Percentiles rank a stretch among this genome's conserved stretches.
phyloP scores from a whole-genome alignment of 257 asterid genomes.

The Coffea eugenioides region DNA sequence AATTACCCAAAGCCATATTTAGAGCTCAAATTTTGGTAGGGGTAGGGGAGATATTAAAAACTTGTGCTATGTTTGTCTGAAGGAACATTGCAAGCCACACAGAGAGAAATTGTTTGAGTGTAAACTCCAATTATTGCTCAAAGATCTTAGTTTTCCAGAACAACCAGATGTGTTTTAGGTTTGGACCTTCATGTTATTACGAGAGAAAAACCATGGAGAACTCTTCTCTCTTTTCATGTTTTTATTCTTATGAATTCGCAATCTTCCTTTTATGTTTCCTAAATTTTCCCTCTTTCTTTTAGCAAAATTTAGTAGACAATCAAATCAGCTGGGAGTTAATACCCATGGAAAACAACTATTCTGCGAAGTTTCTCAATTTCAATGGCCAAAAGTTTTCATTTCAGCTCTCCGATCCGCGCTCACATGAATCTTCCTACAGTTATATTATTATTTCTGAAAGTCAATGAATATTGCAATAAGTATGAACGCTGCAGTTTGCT shows the following conservation, averaged over 20 bases:
- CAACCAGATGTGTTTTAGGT: background rate
- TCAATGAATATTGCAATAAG: constrained; percentile 6
- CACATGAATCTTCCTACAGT: background rate
- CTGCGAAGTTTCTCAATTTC: background rate
- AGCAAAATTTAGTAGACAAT: background rate
- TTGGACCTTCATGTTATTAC: background rate
- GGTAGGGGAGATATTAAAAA: too few relatives aligned
- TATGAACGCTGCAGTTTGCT: background rate
- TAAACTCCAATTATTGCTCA: background rate
- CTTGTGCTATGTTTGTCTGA: background rate
- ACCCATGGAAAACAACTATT: background rate
- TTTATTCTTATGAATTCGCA: too few relatives aligned
- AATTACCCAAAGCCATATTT: background rate
- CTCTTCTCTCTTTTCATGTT: background rate
- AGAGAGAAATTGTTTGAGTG: background rate
- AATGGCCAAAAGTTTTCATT: background rate
- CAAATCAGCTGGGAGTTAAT: background rate
- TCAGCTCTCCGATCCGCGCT: background rate
- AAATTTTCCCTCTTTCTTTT: background rate
- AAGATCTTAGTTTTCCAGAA: background rate
- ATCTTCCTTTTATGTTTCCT: too few relatives aligned
- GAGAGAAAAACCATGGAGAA: background rate
- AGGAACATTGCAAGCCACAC: background rate
- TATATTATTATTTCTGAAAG: background rate
- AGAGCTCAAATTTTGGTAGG: background rate